Conservation (phyloP, 1,139 yeast genomes). For the Lodderomyces theae region DNA sequence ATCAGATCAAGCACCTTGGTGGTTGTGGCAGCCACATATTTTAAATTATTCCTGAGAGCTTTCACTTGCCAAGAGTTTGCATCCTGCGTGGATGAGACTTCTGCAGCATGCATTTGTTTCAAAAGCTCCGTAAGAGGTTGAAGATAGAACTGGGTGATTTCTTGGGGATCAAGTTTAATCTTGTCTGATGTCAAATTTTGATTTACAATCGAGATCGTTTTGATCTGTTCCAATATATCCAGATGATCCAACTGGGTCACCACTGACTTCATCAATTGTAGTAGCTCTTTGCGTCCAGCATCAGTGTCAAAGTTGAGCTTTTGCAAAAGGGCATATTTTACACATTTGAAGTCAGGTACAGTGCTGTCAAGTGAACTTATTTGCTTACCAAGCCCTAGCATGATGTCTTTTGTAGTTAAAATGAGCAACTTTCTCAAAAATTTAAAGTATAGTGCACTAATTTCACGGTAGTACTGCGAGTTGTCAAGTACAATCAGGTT, state of each 20-base stretch:
- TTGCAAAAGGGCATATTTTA: conserved; percentile 5
- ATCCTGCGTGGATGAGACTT: conserved; percentile 7
- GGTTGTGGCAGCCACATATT: conserved; percentile 33
- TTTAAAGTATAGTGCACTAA: conserved; percentile 24
- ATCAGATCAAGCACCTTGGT: conserved; percentile 4
- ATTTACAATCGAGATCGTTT: conserved; percentile 27
- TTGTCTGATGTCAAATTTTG: conserved; percentile 12
- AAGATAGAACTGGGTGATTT: conserved; percentile 17
- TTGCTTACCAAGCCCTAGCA: neutral
- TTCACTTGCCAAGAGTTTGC: conserved; percentile 15
- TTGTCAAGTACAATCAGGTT: conserved; percentile 36
- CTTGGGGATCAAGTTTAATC: conserved; percentile 11
- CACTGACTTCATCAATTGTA: conserved; percentile 2
- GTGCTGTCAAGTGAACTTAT: neutral
- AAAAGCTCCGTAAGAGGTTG: conserved; percentile 19
- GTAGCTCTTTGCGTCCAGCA: neutral
- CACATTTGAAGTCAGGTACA: conserved; percentile 1
- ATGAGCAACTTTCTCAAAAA: conserved; percentile 32
- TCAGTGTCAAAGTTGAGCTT: neutral
- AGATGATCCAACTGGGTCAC: neutral
- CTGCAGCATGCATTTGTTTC: conserved; percentile 6
- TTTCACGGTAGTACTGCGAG: conserved; percentile 35
- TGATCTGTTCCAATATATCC: conserved; percentile 25
- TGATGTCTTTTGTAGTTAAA: conserved; percentile 3
- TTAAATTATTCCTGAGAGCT: conserved; percentile 31